Evolutionary conservation across 139 green algal species (phyloP).

Genomic region (Chlorella ohadii): DNA sequence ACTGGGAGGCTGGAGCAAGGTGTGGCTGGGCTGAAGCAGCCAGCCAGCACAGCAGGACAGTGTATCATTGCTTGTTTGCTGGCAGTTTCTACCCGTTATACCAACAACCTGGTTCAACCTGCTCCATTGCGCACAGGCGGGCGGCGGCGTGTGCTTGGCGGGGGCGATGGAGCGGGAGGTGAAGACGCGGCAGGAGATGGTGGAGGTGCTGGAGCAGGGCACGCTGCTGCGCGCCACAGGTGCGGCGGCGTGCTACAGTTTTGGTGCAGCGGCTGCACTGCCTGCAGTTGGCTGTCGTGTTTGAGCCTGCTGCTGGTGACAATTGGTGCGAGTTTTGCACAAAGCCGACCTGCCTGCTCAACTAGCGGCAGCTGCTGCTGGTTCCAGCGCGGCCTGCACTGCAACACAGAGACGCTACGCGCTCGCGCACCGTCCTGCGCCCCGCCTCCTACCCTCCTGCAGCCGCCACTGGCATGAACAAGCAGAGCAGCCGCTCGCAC

Average conservation of each 20-base stretch:
- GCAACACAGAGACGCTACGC: no score
- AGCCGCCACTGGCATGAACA: slow-evolving; percentile 93
- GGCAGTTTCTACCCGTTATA: no score
- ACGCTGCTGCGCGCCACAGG: slow-evolving; percentile 78
- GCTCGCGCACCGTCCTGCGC: no score
- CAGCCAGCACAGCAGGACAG: no score
- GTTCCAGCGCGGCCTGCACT: no score
- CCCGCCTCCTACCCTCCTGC: not conserved
- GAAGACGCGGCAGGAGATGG: slow-evolving; percentile 79
- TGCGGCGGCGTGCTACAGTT: not conserved
- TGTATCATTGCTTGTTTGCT: no score
- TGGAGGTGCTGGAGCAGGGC: slow-evolving; percentile 78
- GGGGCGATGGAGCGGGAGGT: slow-evolving; percentile 88
- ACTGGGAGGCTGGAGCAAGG: no score
- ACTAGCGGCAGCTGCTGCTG: no score
- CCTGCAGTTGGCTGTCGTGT: not conserved
- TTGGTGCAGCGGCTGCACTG: not conserved
- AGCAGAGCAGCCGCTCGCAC: slow-evolving; percentile 84
- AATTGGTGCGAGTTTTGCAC: not conserved
- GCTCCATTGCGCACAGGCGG: slow-evolving; percentile 16
- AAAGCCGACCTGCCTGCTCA: no score
- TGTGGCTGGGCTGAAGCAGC: no score
- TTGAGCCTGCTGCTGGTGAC: not conserved
- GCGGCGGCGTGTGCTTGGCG: slow-evolving; percentile 78
- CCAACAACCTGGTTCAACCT: no score